Base-by-base conservation (phyloP, 495 filamentous ascomycete genomes). In the Lasiosphaeria hispida region DNA sequence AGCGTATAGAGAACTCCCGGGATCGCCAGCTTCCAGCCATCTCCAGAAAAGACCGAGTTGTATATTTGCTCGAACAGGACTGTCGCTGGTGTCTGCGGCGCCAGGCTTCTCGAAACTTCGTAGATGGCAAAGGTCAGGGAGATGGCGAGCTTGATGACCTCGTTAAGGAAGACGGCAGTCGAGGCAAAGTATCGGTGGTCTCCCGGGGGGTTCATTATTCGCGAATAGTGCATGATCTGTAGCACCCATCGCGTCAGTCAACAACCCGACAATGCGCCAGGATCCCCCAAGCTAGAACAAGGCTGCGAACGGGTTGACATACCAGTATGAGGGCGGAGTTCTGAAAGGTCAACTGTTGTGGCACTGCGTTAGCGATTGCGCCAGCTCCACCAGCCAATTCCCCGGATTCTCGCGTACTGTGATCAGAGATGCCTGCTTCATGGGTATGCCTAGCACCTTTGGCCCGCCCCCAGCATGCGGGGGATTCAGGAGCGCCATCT, bases 1-100 rank as follows among this genome's bases (percentile, higher is more conserved):
- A 96, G 61, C 0, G 94, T 96, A 67, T 96, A 97, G 2, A 97
- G 78, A 41, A 84, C 80, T 7, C 92, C 94, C 0, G 94, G 93
- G 38, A 97, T 87, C 5, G 90, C 91, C 60, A 98, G 69, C 72
- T 97, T 97, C 94, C 94, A 98, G 64, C 90, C 90, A 63, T 98
- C 94, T n/a, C 88, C 86, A 3, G 88, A 87, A 68, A 97, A 96
- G 0, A 96, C 86, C 11, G 87, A 83, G 45, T 78, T 82, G 62
- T 82, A 86, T n/a, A 97, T 83, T 60, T 89, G 85, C 59, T 83
- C 83, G 71, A 96, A 86, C 18, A 96, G 80, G 18, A 88, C 85
- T 3, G 89, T 88, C 23, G 87, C 86, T 8, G 93, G 87, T 48
- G 90, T 87, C 6, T 87, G 85, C 5, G 90, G 84, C 10, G 89